These are phyloP conservation scores for Oropetium thomaeum DNA, from an alignment of 176 grass and related monocot species.

Conservation along the genomic window DNA sequence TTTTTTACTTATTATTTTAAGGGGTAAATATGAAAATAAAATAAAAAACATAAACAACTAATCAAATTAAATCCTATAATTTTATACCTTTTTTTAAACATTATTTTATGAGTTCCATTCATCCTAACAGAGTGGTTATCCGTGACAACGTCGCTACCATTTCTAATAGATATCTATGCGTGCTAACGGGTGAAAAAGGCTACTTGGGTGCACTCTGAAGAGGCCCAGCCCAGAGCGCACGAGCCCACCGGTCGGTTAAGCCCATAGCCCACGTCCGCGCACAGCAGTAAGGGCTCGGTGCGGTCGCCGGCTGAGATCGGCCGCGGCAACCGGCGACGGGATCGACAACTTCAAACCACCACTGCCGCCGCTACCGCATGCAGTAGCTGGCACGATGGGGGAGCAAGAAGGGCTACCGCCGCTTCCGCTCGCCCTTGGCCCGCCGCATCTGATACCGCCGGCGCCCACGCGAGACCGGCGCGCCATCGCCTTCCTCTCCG, in stretches of 20 bases:
- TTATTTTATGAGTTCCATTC: too few relatives aligned
- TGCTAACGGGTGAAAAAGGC: not conserved
- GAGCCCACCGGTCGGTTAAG: not conserved
- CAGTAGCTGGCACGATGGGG: slow-evolving; percentile 23
- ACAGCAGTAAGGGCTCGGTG: not conserved
- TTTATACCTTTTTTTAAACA: too few relatives aligned
- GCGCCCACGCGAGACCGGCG: slow-evolving; percentile 58
- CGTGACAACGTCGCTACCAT: too few relatives aligned
- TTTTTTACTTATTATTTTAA: too few relatives aligned
- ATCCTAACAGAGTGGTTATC: too few relatives aligned
- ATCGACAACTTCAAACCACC: slow-evolving; percentile 4
- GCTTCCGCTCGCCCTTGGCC: slow-evolving; percentile 63
- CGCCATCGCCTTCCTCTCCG: slow-evolving; percentile 67
- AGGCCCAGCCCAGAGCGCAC: not conserved
- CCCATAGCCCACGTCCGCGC: not conserved
- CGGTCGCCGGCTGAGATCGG: slow-evolving; percentile 11
- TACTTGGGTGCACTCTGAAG: not conserved
- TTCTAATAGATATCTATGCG: too few relatives aligned
- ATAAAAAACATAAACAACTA: too few relatives aligned
- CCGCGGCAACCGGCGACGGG: slow-evolving; percentile 29
- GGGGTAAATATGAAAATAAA: too few relatives aligned
- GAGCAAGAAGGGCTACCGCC: slow-evolving; percentile 23
- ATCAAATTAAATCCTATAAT: too few relatives aligned
- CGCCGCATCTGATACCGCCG: slow-evolving; percentile 65
- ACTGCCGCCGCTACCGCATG: slow-evolving; percentile 8